phyloP scores from a whole-genome alignment of 768 basidiomycete species.

The Lactarius sp. region DNA sequence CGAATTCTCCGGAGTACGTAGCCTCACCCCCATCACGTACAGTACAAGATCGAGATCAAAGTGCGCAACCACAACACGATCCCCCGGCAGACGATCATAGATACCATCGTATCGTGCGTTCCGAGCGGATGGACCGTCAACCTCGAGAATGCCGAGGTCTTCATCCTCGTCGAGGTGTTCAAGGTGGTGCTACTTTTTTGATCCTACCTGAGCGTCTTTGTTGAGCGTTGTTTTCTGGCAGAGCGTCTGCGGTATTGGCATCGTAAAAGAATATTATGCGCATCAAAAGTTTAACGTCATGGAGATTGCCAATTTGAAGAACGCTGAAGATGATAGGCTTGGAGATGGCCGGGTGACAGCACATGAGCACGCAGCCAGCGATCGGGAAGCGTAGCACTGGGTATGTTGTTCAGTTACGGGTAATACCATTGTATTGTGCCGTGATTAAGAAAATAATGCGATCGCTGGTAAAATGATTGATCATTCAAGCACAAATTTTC shows the following conservation, averaged over 20 bases:
- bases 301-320: conserved; percentile 53
- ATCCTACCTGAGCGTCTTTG: background rate
- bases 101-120: conserved; percentile 65
- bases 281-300: conserved; percentile 76
- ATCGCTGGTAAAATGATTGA: background rate
- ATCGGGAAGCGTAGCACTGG: background rate
- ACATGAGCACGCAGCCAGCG: background rate
- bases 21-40: background rate
- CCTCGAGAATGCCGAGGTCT: conserved; percentile 61
- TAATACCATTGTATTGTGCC: background rate
- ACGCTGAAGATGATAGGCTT: conserved; percentile 36
- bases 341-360: conserved; percentile 31
- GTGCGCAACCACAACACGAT: conserved; percentile 74
- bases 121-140: conserved; percentile 65
- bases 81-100: conserved; percentile 52
- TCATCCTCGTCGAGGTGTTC: conserved; percentile 77
- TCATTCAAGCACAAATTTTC: too few relatives aligned
- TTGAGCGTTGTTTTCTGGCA: conserved; percentile 30
- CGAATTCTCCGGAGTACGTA: background rate
- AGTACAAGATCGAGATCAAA: conserved; percentile 82
- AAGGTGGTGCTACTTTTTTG: conserved; percentile 45
- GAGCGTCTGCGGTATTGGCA: conserved; percentile 71
- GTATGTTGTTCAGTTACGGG: background rate
- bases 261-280: conserved; percentile 67
- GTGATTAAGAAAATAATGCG: background rate